Percentiles rank a stretch among this genome's conserved stretches.
phyloP scores from a whole-genome alignment of 768 basidiomycete genomes.

The Coprinopsis cinerea region DNA sequence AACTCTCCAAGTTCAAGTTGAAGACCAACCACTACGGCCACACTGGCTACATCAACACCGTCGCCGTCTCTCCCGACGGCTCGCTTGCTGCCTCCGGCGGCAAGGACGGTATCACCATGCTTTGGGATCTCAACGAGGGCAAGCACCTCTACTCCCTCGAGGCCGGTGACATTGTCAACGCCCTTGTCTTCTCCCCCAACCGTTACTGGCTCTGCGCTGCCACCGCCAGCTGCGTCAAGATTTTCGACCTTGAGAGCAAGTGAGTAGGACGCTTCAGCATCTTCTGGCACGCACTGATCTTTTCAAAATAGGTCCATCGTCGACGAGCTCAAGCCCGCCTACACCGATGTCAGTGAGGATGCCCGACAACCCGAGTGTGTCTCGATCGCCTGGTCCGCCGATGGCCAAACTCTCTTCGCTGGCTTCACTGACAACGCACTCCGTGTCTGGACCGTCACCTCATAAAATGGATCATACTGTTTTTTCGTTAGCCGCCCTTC shows the following conservation, averaged over 20 bases:
- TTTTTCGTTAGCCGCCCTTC: conserved; percentile 16
- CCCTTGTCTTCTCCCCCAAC: conserved; percentile 99
- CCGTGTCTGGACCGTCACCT: conserved; percentile 84
- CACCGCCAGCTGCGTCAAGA: conserved; percentile 95
- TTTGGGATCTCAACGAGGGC: conserved; percentile 99
- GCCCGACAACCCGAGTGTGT: conserved; percentile 86
- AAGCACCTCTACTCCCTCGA: conserved; percentile 99
- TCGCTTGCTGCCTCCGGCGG: conserved; percentile 98
- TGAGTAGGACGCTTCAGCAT: conserved; percentile 35
- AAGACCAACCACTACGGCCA: conserved; percentile 99
- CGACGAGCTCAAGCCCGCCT: conserved; percentile 97
- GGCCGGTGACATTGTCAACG: conserved; percentile 97
- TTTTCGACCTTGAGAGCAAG: conserved; percentile 99
- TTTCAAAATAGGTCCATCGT: conserved; percentile 73
- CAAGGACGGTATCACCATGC: conserved; percentile 99
- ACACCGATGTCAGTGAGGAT: conserved; percentile 66
- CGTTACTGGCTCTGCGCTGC: conserved; percentile 99
- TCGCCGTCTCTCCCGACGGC: conserved; percentile 98
- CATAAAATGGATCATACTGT: conserved; percentile 34
- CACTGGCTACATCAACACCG: conserved; percentile 97
- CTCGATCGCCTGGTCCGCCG: conserved; percentile 97
- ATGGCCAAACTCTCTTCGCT: conserved; percentile 95
- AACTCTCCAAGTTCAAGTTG: conserved; percentile 99
- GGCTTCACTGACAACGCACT: conserved; percentile 95
- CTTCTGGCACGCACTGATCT: background rate